Evolutionary conservation across 2,329 filamentous ascomycete genomes (phyloP).

Genomic region (Colletotrichum sp.): DNA sequence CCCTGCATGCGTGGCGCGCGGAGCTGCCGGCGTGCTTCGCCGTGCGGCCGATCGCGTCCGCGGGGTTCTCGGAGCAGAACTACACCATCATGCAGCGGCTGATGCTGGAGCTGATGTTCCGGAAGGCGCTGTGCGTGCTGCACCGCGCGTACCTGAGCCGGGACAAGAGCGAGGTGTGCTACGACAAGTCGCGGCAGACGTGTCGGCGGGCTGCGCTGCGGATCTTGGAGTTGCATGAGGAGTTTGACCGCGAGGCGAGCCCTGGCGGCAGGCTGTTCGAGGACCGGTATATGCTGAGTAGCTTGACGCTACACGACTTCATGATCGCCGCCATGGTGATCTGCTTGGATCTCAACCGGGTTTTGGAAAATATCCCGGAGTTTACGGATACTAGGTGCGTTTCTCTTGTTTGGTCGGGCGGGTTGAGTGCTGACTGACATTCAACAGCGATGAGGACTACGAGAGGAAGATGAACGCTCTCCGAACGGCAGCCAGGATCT

Average conservation of each 20-base stretch:
- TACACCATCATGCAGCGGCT: conserved; percentile 53
- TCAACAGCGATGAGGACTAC: conserved; percentile 31
- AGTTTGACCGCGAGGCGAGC: conserved; percentile 48
- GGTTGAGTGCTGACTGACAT: conserved; percentile 17
- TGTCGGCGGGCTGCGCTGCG: conserved; percentile 48
- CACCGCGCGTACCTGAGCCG: conserved; percentile 51
- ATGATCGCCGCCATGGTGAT: conserved; percentile 65
- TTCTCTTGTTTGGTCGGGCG: too few species aligned
- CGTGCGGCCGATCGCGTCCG: conserved; percentile 44
- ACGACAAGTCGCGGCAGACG: conserved; percentile 41
- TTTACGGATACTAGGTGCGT: conserved; percentile 39
- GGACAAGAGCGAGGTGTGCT: conserved; percentile 39
- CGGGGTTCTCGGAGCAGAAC: conserved; percentile 47
- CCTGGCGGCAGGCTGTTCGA: conserved; percentile 56
- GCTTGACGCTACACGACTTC: conserved; percentile 60
- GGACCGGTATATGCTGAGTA: conserved; percentile 58
- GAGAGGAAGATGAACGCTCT: conserved; percentile 40
- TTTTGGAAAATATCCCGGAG: conserved; percentile 25
- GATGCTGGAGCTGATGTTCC: conserved; percentile 53
- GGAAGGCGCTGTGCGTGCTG: conserved; percentile 54
- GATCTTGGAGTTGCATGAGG: conserved; percentile 51
- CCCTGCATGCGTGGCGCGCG: conserved; percentile 40
- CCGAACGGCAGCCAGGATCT: conserved; percentile 45
- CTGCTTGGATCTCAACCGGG: conserved; percentile 50
- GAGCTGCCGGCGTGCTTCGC: conserved; percentile 44